These are phyloP conservation scores for Exophiala alcalophila DNA, from an alignment of 2,329 filamentous ascomycete species.

Conservation along the genomic window DNA sequence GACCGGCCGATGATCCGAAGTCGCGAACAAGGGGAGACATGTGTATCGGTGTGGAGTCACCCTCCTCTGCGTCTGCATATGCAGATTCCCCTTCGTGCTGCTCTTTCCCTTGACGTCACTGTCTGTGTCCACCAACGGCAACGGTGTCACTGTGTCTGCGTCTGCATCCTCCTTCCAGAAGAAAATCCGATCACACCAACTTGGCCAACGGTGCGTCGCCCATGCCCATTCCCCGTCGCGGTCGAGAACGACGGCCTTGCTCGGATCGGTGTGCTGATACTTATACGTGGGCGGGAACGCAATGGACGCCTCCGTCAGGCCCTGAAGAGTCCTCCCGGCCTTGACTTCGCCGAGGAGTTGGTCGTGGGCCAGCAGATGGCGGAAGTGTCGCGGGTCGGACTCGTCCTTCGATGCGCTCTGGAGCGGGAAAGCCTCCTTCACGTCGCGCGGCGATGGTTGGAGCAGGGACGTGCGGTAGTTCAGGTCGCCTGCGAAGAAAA, in stretches of 20 bases:
- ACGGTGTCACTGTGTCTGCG: too few species aligned
- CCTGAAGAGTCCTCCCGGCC: conserved; percentile 71
- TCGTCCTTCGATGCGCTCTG: conserved; percentile 44
- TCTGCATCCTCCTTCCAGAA: conserved; percentile 56
- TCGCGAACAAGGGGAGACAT: conserved; percentile 72
- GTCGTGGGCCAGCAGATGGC: conserved; percentile 67
- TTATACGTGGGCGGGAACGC: conserved; percentile 93
- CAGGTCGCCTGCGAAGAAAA: conserved; percentile 87
- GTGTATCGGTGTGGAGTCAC: conserved; percentile 65
- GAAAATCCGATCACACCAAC: conserved; percentile 90
- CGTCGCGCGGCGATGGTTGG: conserved; percentile 54
- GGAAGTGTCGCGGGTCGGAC: conserved; percentile 60
- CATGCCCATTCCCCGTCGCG: conserved; percentile 60
- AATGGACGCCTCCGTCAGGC: conserved; percentile 70
- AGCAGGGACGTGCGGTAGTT: conserved; percentile 84
- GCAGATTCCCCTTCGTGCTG: too few species aligned
- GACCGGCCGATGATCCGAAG: conserved; percentile 85
- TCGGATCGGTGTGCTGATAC: conserved; percentile 56
- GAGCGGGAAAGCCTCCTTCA: conserved; percentile 63
- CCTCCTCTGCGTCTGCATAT: too few species aligned
- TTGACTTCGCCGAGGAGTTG: conserved; percentile 72
- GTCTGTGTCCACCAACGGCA: too few species aligned
- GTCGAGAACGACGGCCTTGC: conserved; percentile 35
- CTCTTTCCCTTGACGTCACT: conserved; percentile 48
- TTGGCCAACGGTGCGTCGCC: conserved; percentile 79